Base-by-base conservation (phyloP, 2,329 filamentous ascomycete genomes). In the Colletotrichum liaoningense region DNA sequence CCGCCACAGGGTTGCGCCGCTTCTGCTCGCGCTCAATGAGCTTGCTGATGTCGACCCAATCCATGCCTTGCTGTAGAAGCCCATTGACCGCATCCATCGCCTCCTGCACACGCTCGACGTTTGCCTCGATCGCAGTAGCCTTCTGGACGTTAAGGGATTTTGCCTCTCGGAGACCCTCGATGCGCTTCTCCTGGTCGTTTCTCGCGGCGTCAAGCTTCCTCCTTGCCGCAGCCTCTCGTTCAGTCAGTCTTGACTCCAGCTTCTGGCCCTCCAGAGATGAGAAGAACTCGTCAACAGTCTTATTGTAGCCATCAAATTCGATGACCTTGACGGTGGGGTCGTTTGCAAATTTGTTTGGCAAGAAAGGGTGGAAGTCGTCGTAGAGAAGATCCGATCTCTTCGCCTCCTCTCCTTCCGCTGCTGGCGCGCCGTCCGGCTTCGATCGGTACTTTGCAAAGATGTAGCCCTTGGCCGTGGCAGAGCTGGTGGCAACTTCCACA, bases 211-310 rank as follows among this genome's bases (percentile, higher is more conserved):
- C 94, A 4, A 99, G 87, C 81, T 97, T 98, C 79, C 91, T 91
- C 83, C 93, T 94, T 3, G 97, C 97, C 4, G 89, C 88, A 24
- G 93, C 91, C 81, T 99, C 95, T 62, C 93, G 91, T 81, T 98
- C 96, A 4, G 91, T 91, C 5, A 98, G 84, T 66, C 92, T 90
- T 1, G 94, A 97, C 81, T 97, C 93, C 1, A 98, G 87, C 80
- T 94, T 97, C 80, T 98, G 96, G 0, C 95, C 95, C 83, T 99
- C 97, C 30, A 98, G 90, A 0, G 96, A 98, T 0, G 97, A 98
- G 82, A 97, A 98, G 85, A 98, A 99, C 77, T 98, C 94, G 80
- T 99, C 97, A 0, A 98, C 95, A 0, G 95, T 97, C 79, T 93
- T 93, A 82, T 98, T 98, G 86, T 97, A 98, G 11, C 92, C 93